Evolutionary conservation across 2,329 filamentous ascomycete genomes (phyloP).

Genomic region (Ophiosphaerella narmari): DNA sequence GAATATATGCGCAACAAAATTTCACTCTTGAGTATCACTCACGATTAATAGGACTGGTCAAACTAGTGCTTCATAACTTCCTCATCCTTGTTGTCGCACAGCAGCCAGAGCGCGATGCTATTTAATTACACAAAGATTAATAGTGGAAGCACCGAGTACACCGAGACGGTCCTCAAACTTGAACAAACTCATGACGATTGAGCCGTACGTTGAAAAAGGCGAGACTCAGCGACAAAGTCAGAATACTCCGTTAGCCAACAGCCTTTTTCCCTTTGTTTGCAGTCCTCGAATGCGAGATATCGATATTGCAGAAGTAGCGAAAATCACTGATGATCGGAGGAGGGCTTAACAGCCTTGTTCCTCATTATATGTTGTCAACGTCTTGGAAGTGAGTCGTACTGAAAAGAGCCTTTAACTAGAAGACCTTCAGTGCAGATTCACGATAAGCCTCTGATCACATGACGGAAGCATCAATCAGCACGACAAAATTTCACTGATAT

Average conservation of each 20-base stretch:
- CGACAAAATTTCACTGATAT: conserved; percentile 15
- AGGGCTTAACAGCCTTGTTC: conserved; percentile 20
- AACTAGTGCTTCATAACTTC: not conserved
- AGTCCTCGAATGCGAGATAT: conserved; percentile 16
- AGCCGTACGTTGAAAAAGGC: conserved; percentile 2
- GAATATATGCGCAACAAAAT: too few species aligned
- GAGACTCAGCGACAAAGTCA: not conserved
- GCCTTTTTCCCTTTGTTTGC: conserved; percentile 10
- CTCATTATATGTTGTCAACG: conserved; percentile 9
- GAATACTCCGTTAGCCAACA: conserved; percentile 14
- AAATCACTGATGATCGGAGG: conserved; percentile 4
- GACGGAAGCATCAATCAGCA: conserved; percentile 12
- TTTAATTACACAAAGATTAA: conserved; percentile 18
- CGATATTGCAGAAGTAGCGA: conserved; percentile 17
- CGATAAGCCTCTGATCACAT: conserved; percentile 23
- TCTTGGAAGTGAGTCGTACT: not conserved
- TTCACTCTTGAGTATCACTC: too few species aligned
- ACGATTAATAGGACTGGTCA: too few species aligned
- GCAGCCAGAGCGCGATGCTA: not conserved
- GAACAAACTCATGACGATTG: not conserved
- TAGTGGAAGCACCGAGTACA: conserved; percentile 8
- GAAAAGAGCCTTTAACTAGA: conserved; percentile 1
- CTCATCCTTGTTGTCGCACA: not conserved
- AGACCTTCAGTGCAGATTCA: conserved; percentile 15
- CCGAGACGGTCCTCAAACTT: not conserved